A percentile compares a stretch with the other conserved stretches of the same genome.
phyloP scores from a whole-genome alignment of 2,329 filamentous ascomycete species.

The Whalleya microplaca region DNA sequence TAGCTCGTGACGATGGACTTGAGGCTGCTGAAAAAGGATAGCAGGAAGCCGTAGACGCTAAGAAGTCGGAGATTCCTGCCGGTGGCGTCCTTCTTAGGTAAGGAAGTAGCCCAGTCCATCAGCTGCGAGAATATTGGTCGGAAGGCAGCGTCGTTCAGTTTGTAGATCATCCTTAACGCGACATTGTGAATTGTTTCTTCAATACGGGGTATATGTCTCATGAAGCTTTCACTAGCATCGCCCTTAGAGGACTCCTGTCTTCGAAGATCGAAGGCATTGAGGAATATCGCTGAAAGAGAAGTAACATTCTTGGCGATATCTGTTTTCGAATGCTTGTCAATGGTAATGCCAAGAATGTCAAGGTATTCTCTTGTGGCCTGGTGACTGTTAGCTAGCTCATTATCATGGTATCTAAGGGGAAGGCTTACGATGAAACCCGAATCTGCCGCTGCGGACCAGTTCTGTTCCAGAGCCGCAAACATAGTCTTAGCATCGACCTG shows the following conservation, averaged over 20 bases:
- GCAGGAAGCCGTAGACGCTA: constrained; percentile 80
- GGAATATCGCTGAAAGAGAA: constrained; percentile 67
- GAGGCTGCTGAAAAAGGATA: constrained; percentile 79
- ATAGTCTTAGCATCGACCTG: constrained; percentile 78
- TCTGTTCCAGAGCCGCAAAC: constrained; percentile 72
- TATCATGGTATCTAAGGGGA: background rate
- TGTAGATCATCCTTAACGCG: constrained; percentile 89
- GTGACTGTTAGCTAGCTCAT: constrained; percentile 35
- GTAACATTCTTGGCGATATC: constrained; percentile 75
- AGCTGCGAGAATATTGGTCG: constrained; percentile 85
- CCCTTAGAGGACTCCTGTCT: constrained; percentile 56
- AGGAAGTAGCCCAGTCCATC: constrained; percentile 75
- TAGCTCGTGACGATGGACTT: constrained; percentile 96
- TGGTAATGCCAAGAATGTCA: constrained; percentile 68
- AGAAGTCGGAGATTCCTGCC: constrained; percentile 68
- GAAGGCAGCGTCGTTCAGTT: constrained; percentile 93
- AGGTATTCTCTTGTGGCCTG: constrained; percentile 72
- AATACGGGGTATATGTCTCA: constrained; percentile 58
- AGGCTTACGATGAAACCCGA: constrained; percentile 64
- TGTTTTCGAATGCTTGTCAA: constrained; percentile 79
- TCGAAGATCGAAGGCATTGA: constrained; percentile 67
- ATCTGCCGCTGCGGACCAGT: constrained; percentile 68
- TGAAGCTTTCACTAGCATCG: constrained; percentile 44
- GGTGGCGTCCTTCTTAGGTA: constrained; percentile 63
- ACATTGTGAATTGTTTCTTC: constrained; percentile 71